Conservation (phyloP, 495 filamentous ascomycete genomes). For the Talaromyces proteolyticus region DNA sequence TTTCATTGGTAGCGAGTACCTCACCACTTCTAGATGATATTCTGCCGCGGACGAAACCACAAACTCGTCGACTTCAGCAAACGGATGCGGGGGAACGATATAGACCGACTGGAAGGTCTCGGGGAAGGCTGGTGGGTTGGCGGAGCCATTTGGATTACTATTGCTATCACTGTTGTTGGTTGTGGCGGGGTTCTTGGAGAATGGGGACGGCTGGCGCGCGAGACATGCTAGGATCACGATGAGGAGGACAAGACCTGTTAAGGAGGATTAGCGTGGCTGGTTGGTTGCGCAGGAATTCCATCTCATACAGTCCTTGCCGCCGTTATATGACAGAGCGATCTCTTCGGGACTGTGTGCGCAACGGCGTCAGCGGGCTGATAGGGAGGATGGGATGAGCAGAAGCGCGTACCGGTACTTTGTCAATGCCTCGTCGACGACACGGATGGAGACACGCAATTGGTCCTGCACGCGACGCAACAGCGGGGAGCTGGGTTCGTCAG, state of each 20-base stretch:
- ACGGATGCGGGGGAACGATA: slow-evolving; percentile 74
- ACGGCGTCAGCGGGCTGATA: slow-evolving; percentile 12
- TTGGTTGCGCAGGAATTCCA: too few species aligned
- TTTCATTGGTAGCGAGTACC: slow-evolving; percentile 58
- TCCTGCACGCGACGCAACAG: not conserved
- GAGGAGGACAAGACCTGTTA: slow-evolving; percentile 64
- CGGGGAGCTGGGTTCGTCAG: not conserved
- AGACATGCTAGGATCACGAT: slow-evolving; percentile 78
- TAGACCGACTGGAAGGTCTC: slow-evolving; percentile 69
- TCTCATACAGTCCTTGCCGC: slow-evolving; percentile 89
- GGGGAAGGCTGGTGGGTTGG: not conserved
- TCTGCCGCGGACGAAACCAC: slow-evolving; percentile 52
- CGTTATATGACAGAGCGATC: slow-evolving; percentile 91
- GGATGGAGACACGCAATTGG: not conserved
- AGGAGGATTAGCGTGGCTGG: too few species aligned
- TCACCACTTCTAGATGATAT: slow-evolving; percentile 73
- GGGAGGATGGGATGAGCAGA: not conserved
- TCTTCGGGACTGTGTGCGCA: slow-evolving; percentile 25
- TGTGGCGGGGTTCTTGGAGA: slow-evolving; percentile 7
- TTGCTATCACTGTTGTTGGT: slow-evolving; percentile 8
- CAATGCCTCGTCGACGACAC: not conserved
- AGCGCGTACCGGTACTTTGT: not conserved
- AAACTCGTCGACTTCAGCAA: slow-evolving; percentile 79
- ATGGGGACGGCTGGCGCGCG: slow-evolving; percentile 4
- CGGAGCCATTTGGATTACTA: slow-evolving; percentile 1